These are phyloP conservation scores for Fusarium sp. DNA, from an alignment of 2,329 filamentous ascomycete species.

Conservation along the genomic window DNA sequence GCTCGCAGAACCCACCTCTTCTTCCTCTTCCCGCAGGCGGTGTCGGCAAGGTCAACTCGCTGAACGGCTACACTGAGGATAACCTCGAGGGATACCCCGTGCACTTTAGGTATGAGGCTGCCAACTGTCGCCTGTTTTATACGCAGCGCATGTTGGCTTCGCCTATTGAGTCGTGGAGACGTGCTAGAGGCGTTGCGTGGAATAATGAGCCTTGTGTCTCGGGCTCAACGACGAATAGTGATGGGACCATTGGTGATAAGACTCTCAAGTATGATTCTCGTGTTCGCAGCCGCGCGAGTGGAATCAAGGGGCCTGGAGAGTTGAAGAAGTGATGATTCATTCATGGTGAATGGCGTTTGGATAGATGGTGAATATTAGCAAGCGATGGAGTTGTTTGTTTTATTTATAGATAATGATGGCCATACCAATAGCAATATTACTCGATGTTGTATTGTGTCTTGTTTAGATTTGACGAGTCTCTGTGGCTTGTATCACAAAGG, in stretches of 20 bases:
- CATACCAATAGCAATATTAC: background rate
- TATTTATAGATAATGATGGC: background rate
- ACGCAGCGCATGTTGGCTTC: conserved; percentile 62
- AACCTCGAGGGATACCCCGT: conserved; percentile 38
- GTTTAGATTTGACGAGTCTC: background rate
- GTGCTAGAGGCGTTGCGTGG: conserved; percentile 29
- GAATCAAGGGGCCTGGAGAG: conserved; percentile 28
- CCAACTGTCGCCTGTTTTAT: conserved; percentile 69
- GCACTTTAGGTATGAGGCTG: conserved; percentile 69
- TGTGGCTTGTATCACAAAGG: background rate
- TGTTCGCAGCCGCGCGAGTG: conserved; percentile 32
- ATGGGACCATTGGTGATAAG: conserved; percentile 29
- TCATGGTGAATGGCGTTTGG: background rate
- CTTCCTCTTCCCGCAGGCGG: conserved; percentile 48
- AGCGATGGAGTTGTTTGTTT: background rate
- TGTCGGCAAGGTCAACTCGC: conserved; percentile 33
- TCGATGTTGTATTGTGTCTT: background rate
- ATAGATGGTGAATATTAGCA: background rate
- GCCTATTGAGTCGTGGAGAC: conserved; percentile 61
- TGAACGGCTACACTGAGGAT: conserved; percentile 33
- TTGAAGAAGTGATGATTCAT: conserved; percentile 20
- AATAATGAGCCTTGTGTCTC: conserved; percentile 23
- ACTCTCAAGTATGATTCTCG: conserved; percentile 27
- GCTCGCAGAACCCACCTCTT: conserved; percentile 21
- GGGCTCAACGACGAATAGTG: conserved; percentile 30